These are phyloP conservation scores for Monilinia fructicola DNA, from an alignment of 2,329 filamentous ascomycete species.

Conservation along the genomic window DNA sequence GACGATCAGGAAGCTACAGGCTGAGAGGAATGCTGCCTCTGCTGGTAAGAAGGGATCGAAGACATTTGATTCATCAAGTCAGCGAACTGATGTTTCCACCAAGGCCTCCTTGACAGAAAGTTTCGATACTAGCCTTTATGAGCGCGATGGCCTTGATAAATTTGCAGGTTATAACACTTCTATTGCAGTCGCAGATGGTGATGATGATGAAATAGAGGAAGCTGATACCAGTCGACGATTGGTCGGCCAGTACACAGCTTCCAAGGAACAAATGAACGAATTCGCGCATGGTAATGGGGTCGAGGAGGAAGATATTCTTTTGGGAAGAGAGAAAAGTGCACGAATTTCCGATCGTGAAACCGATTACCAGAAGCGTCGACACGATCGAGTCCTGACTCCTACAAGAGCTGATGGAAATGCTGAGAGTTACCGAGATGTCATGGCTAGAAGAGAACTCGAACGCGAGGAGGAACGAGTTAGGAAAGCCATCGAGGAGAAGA, in stretches of 20 bases:
- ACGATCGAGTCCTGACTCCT: constrained; percentile 83
- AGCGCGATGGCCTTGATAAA: constrained; percentile 72
- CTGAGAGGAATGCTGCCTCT: constrained; percentile 83
- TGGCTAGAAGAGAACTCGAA: constrained; percentile 87
- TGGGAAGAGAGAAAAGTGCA: constrained; percentile 82
- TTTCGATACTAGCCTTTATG: constrained; percentile 87
- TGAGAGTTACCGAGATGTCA: constrained; percentile 82
- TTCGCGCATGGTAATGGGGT: constrained; percentile 82
- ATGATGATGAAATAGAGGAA: constrained; percentile 76
- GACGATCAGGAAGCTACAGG: constrained; percentile 81
- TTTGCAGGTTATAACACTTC: constrained; percentile 90
- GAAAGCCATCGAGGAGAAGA: constrained; percentile 72
- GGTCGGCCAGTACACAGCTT: constrained; percentile 94
- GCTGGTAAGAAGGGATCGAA: constrained; percentile 78
- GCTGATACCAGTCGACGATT: constrained; percentile 72
- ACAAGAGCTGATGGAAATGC: constrained; percentile 81
- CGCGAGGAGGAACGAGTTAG: constrained; percentile 87
- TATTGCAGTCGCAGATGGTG: constrained; percentile 75
- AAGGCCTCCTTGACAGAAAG: constrained; percentile 89
- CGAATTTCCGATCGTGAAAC: constrained; percentile 92
- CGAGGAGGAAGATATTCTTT: constrained; percentile 87
- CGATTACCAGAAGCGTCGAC: constrained; percentile 94
- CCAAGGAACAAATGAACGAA: constrained; percentile 88
- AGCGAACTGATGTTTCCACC: constrained; percentile 79
- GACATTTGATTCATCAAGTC: constrained; percentile 73